Evolutionary conservation across 2,329 filamentous ascomycete genomes (phyloP).

Genomic region (Endocalyx cinctus): DNA sequence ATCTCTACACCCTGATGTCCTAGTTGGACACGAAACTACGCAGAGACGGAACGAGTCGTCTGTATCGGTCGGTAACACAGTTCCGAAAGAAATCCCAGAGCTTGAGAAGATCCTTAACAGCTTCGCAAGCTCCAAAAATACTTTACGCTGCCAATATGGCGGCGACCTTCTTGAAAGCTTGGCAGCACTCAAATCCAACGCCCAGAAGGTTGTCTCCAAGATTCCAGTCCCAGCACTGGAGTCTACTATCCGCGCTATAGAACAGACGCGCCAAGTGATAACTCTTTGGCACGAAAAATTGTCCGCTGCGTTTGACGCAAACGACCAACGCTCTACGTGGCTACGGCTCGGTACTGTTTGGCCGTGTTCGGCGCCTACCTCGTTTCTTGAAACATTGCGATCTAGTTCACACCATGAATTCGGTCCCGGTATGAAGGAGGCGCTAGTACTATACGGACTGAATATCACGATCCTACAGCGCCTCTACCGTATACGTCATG

Average conservation of each 20-base stretch:
- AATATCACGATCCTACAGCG: constrained; percentile 41
- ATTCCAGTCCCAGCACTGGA: not conserved
- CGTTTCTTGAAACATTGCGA: constrained; percentile 43
- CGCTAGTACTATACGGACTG: constrained; percentile 39
- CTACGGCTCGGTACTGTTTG: constrained; percentile 36
- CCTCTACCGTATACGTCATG: constrained; percentile 35
- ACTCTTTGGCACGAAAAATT: constrained; percentile 3
- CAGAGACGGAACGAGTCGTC: not conserved
- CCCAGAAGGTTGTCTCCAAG: not conserved
- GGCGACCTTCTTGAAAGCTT: constrained; percentile 17
- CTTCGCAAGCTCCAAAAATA: constrained; percentile 23
- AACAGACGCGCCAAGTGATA: not conserved
- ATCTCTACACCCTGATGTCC: not conserved
- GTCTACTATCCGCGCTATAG: constrained; percentile 1
- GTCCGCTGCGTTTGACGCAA: constrained; percentile 3
- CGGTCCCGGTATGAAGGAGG: constrained; percentile 31
- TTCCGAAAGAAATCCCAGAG: constrained; percentile 11
- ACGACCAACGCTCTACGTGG: constrained; percentile 30
- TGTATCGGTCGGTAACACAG: too few relatives aligned
- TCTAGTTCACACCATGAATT: constrained; percentile 25
- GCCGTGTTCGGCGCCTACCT: constrained; percentile 37
- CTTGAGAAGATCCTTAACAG: constrained; percentile 26
- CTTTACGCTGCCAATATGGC: constrained; percentile 34
- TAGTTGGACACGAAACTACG: not conserved
- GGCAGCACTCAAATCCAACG: constrained; percentile 4